phyloP scores from a whole-genome alignment of 257 asterid genomes.

The Nicotiana sylvestris region DNA sequence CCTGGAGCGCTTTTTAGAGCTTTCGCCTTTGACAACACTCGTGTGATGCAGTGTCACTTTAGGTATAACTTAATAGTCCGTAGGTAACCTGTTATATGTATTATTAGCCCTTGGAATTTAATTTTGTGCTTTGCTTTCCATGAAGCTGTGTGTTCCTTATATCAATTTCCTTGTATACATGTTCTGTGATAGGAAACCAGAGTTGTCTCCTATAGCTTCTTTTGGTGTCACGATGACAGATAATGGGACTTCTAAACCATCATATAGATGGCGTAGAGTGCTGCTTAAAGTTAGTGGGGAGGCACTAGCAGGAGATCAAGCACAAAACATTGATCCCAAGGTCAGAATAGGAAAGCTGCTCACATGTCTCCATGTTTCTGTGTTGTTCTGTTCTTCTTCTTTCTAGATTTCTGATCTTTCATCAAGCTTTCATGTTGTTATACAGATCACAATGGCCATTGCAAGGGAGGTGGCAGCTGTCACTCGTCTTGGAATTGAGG shows the following conservation, averaged over 20 bases:
- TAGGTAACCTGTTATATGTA: not conserved
- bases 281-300: slow-evolving; percentile 98
- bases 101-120: not conserved
- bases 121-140: not conserved
- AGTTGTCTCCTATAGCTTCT: slow-evolving; percentile 43
- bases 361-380: not conserved
- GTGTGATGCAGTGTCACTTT: not conserved
- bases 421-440: not conserved
- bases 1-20: no score
- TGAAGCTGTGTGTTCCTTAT: not conserved
- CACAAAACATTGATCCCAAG: slow-evolving; percentile 94
- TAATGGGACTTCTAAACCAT: slow-evolving; percentile 36
- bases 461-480: slow-evolving; percentile 98
- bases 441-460: slow-evolving; percentile 84
- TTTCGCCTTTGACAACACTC: no score
- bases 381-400: not conserved
- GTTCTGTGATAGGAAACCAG: not conserved
- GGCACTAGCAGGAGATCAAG: slow-evolving; percentile 96
- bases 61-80: not conserved
- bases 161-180: not conserved
- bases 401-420: slow-evolving; percentile 2
- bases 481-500: slow-evolving; percentile 91
- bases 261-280: slow-evolving; percentile 86
- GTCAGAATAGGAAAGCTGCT: slow-evolving; percentile 30
- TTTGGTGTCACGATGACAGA: slow-evolving; percentile 51